These are phyloP conservation scores for Kuraishia cidri DNA, from an alignment of 805 yeast genomes.

Conservation along the genomic window DNA sequence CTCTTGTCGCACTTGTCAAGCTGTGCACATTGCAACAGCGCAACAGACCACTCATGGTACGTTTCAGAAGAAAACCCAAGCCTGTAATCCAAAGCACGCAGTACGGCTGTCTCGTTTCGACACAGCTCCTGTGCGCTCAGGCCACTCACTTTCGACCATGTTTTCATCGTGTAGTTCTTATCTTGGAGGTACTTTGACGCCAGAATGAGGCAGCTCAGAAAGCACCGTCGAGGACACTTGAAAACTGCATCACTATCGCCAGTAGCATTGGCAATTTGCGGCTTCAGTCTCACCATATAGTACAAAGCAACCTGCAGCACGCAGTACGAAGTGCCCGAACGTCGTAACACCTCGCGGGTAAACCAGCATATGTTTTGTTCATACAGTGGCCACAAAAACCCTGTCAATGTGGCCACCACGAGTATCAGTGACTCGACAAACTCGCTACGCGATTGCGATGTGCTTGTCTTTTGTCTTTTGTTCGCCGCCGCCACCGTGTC, in stretches of 20 bases:
- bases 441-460: slow-evolving; percentile 3
- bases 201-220: slow-evolving; percentile 59
- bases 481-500: too few relatives aligned
- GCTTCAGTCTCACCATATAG: slow-evolving; percentile 36
- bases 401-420: slow-evolving; percentile 4
- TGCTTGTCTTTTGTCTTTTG: too few relatives aligned
- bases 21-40: neutral
- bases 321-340: slow-evolving; percentile 52
- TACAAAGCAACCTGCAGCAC: slow-evolving; percentile 60
- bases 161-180: slow-evolving; percentile 53
- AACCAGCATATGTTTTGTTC: slow-evolving; percentile 10
- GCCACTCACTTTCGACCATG: slow-evolving; percentile 75
- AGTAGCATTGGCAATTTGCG: slow-evolving; percentile 3
- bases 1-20: too few relatives aligned
- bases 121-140: slow-evolving; percentile 40
- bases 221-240: slow-evolving; percentile 54
- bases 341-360: slow-evolving; percentile 29
- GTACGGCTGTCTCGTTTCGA: slow-evolving; percentile 38
- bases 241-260: slow-evolving; percentile 6
- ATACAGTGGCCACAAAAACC: slow-evolving; percentile 4
- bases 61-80: slow-evolving; percentile 39
- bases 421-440: slow-evolving; percentile 7
- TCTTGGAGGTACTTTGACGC: slow-evolving; percentile 72
- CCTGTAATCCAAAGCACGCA: slow-evolving; percentile 46
- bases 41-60: slow-evolving; percentile 26